phyloP scores from a whole-genome alignment of 768 basidiomycete genomes.

The Strobilomyces confusus region DNA sequence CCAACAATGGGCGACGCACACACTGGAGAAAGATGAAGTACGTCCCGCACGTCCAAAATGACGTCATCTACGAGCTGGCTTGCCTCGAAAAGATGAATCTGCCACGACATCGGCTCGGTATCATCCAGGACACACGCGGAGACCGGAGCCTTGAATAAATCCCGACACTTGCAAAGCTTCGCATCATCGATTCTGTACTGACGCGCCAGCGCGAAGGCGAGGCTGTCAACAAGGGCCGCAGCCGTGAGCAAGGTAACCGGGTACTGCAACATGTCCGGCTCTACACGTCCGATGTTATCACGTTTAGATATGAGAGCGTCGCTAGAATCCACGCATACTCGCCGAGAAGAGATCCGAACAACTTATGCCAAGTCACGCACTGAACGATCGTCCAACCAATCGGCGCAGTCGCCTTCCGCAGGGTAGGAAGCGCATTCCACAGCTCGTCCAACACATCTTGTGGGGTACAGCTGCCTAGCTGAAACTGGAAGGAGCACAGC shows the following conservation, averaged over 20 bases:
- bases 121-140: not conserved
- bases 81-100: constrained; percentile 10
- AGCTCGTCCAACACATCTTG: constrained; percentile 51
- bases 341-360: constrained; percentile 45
- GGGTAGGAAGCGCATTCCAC: constrained; percentile 51
- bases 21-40: constrained; percentile 22
- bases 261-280: constrained; percentile 50
- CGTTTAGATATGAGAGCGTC: not conserved
- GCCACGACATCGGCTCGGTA: constrained; percentile 8
- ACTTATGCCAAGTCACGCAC: constrained; percentile 44
- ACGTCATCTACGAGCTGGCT: constrained; percentile 10
- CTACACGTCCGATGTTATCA: constrained; percentile 29
- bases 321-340: not conserved
- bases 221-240: constrained; percentile 45
- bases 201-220: constrained; percentile 36
- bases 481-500: constrained; percentile 43
- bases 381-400: constrained; percentile 46
- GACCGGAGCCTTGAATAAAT: not conserved
- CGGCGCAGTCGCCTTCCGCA: constrained; percentile 38
- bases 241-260: constrained; percentile 52
- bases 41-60: constrained; percentile 23
- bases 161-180: constrained; percentile 3
- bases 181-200: constrained; percentile 32
- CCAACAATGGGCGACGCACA: not conserved
- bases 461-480: constrained; percentile 51